Evolutionary conservation across 805 yeast genomes (phyloP), one percentile per base, ranked within the genome.

Genomic region (Hanseniaspora mollemarum): DNA sequence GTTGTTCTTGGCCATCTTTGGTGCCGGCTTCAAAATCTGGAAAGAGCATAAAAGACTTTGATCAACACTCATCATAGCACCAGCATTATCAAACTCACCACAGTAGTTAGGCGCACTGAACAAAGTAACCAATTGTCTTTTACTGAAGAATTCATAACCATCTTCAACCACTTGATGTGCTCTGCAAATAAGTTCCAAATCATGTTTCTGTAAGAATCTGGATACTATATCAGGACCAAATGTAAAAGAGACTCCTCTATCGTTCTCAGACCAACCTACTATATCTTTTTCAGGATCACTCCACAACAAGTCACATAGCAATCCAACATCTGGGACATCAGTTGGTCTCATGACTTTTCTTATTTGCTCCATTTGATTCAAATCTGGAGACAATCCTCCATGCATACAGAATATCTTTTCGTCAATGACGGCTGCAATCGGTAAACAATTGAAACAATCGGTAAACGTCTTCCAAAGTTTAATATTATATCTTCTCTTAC

Each of bases 161-260:
- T 90, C 98, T 71, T 90, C 98, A 55, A 90, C 98, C 56, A 90
- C 98, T 71, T 90, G 97, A 74, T 90, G 98, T 43, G 97, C 97
- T 67, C 98, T 80, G 72, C 97, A 92, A 62, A 90, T 88, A 63
- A 90, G 78, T 69, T 92, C 97, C 92, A 90, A 85, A 66, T 90
- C 97, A 68, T 90, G 97, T 64, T 87, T 88, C 67, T 90, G 96
- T 66, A 92, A 72, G 67, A 90, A 90, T 69, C 97, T 76, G 58
- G 95, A 84, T 50, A 90, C 97, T 49, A 90, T 97, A 67, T 90
- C 98, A 9, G 97, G 97, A n/a, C 97, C 97, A 70, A 92, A 90
- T n/a, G 97, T 90, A 69, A 88, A 90, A 24, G 96, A 87, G 55
- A 90, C 97, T 65, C 97, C 97, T 71, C 98, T 84, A 71, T 92